Percentiles rank a stretch among this genome's conserved stretches.
phyloP scores from a whole-genome alignment of 139 green algal genomes.

The Zygnema cylindricum region DNA sequence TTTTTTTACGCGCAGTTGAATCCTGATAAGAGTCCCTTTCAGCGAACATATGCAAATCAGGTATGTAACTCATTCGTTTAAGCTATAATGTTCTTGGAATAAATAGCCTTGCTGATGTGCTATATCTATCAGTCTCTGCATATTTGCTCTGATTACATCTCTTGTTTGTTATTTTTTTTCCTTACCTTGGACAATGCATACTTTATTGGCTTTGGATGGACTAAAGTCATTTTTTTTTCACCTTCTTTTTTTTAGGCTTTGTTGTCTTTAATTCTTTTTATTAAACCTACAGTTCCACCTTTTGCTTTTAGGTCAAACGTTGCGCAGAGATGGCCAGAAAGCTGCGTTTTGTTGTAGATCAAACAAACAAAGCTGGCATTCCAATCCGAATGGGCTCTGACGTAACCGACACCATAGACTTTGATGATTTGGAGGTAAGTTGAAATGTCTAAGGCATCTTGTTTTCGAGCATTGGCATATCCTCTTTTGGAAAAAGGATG shows the following conservation, averaged over 20 bases:
- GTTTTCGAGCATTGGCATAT: no score
- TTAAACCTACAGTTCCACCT: neutral
- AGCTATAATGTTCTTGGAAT: no score
- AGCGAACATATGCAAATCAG: slow-evolving; percentile 88
- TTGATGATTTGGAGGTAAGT: slow-evolving; percentile 85
- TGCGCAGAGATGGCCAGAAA: slow-evolving; percentile 96
- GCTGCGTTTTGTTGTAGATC: slow-evolving; percentile 90
- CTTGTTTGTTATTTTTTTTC: no score
- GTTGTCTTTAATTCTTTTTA: neutral
- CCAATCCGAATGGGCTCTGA: neutral
- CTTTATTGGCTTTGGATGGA: no score
- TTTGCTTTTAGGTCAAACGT: slow-evolving; percentile 93
- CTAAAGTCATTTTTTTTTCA: no score
- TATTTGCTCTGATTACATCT: no score
- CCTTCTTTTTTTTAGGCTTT: neutral
- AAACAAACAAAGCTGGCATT: slow-evolving; percentile 82
- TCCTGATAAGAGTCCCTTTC: slow-evolving; percentile 86
- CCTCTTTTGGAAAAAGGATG: no score
- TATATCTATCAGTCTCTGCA: no score
- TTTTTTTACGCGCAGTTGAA: slow-evolving; percentile 75
- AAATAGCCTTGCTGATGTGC: no score
- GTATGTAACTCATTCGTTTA: no score
- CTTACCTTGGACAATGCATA: no score
- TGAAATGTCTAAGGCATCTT: neutral
- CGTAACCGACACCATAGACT: slow-evolving; percentile 63